Conservation (phyloP, 2,329 filamentous ascomycete species). For the Penicillium sp. region DNA sequence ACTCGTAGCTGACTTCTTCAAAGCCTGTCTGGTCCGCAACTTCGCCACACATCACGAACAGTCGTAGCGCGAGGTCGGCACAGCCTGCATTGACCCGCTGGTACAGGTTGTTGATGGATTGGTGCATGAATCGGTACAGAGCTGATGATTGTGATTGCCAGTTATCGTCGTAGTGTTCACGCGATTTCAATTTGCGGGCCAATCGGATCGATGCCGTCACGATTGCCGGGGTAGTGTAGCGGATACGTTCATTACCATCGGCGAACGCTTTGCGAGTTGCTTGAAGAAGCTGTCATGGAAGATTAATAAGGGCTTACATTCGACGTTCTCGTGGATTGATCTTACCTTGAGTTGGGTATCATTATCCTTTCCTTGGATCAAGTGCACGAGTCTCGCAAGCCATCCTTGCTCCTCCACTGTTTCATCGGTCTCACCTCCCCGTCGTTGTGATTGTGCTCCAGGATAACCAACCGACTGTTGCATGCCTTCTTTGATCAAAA, state of each 20-base stretch:
- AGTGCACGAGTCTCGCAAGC: constrained; percentile 88
- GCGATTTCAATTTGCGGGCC: constrained; percentile 81
- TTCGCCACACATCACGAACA: constrained; percentile 91
- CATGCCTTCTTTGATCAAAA: constrained; percentile 89
- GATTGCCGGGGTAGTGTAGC: constrained; percentile 90
- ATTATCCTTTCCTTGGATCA: constrained; percentile 80
- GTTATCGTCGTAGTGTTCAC: constrained; percentile 82
- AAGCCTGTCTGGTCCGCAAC: constrained; percentile 88
- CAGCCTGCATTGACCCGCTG: constrained; percentile 78
- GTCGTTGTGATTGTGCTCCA: constrained; percentile 71
- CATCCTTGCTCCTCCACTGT: constrained; percentile 98
- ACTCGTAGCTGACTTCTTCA: constrained; percentile 96
- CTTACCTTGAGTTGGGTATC: constrained; percentile 82
- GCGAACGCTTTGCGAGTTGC: constrained; percentile 81
- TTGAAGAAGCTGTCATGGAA: constrained; percentile 67
- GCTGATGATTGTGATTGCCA: constrained; percentile 74
- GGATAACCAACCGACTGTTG: constrained; percentile 83
- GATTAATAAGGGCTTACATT: constrained; percentile 12
- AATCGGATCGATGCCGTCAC: constrained; percentile 89
- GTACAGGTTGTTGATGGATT: constrained; percentile 81
- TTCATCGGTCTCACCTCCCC: constrained; percentile 86
- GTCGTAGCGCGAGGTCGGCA: constrained; percentile 81
- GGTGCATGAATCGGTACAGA: constrained; percentile 94
- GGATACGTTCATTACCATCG: constrained; percentile 92
- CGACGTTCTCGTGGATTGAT: not conserved